These are phyloP conservation scores for Agastache rugosa DNA, from an alignment of 257 asterid species.

Conservation along the genomic window DNA sequence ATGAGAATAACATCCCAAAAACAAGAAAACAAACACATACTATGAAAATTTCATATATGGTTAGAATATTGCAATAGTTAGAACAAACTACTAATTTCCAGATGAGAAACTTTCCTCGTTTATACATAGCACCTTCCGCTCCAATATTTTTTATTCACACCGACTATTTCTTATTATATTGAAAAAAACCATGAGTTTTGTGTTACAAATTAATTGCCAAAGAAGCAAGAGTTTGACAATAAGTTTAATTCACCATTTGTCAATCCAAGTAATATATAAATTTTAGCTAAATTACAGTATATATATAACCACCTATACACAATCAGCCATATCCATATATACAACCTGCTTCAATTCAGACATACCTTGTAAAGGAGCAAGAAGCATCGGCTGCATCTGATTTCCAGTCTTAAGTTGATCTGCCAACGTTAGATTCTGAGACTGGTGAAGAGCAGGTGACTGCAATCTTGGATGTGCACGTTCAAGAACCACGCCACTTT, in stretches of 20 bases:
- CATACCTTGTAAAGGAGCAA: conserved; percentile 41
- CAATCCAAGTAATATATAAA: not conserved
- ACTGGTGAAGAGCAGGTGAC: conserved; percentile 34
- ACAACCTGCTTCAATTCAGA: not conserved
- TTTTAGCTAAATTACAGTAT: too few relatives aligned
- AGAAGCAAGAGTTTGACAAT: not conserved
- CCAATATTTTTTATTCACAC: not conserved
- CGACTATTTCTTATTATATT: not conserved
- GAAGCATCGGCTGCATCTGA: conserved; percentile 28
- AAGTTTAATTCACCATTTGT: too few relatives aligned
- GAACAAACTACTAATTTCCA: not conserved
- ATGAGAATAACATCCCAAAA: not conserved
- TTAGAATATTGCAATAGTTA: not conserved
- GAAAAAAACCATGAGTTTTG: not conserved
- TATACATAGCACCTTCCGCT: not conserved
- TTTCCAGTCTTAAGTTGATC: conserved; percentile 36
- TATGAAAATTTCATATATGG: not conserved
- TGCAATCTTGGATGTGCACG: conserved; percentile 26
- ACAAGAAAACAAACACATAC: not conserved
- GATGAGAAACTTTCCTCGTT: not conserved
- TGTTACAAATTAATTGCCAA: not conserved
- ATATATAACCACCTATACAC: not conserved
- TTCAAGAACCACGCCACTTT: conserved; percentile 24
- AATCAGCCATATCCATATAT: not conserved
- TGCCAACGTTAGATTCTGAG: conserved; percentile 36